Evolutionary conservation across 2,329 filamentous ascomycete species (phyloP).

Genomic region (Diplodia mutila): DNA sequence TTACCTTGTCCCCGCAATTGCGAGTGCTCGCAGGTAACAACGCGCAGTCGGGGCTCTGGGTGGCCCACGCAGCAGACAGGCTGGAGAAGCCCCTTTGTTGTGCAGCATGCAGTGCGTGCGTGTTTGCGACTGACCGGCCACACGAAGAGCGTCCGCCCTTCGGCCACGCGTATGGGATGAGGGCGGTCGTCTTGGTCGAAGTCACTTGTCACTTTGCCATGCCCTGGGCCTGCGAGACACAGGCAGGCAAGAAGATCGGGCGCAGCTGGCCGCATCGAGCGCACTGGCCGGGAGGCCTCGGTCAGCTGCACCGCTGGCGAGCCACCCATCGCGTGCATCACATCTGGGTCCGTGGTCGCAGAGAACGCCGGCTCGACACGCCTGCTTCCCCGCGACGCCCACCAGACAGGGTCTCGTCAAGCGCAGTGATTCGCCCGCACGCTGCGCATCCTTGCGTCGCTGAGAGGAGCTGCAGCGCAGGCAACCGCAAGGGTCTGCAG

Average conservation of each 20-base stretch:
- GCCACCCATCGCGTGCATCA: background rate
- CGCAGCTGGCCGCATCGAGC: slow-evolving; percentile 7
- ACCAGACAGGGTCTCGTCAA: background rate
- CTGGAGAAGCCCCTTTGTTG: slow-evolving; percentile 6
- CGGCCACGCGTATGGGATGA: background rate
- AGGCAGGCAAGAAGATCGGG: slow-evolving; percentile 1
- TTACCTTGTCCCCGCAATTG: slow-evolving; percentile 5
- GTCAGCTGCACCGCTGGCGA: background rate
- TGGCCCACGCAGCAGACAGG: background rate
- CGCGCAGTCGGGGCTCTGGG: background rate
- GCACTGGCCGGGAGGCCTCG: background rate
- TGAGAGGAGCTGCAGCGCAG: slow-evolving; percentile 7
- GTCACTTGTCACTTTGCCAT: slow-evolving; percentile 17
- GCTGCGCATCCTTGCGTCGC: slow-evolving; percentile 7
- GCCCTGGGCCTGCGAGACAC: slow-evolving; percentile 5
- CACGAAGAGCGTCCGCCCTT: background rate
- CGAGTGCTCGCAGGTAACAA: background rate
- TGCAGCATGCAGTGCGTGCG: slow-evolving; percentile 11
- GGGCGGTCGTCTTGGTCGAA: background rate
- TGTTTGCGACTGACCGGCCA: slow-evolving; percentile 1
- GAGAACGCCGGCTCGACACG: slow-evolving; percentile 19
- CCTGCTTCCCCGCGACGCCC: slow-evolving; percentile 17
- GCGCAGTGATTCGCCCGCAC: slow-evolving; percentile 6
- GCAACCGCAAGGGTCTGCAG: slow-evolving; percentile 13
- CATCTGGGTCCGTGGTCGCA: slow-evolving; percentile 5